These are phyloP conservation scores for Anacardium occidentale DNA, from an alignment of 345 rosid species.

Conservation along the genomic window DNA sequence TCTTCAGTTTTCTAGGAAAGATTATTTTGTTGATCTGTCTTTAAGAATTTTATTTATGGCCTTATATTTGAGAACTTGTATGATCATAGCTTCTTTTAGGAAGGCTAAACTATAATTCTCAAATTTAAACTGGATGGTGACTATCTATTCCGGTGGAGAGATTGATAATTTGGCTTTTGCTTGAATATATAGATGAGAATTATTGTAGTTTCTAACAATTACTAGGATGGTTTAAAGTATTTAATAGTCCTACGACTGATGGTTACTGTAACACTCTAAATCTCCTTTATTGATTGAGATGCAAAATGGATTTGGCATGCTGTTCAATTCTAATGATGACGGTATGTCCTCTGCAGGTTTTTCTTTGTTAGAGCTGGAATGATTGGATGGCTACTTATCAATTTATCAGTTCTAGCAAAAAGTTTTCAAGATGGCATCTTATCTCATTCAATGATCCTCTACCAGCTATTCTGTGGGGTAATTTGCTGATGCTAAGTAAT, in stretches of 20 bases:
- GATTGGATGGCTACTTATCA: conserved; percentile 96
- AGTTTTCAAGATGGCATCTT: conserved; percentile 53
- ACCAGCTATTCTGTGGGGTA: conserved; percentile 78
- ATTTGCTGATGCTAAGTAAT: conserved; percentile 25
- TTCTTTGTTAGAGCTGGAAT: conserved; percentile 96
- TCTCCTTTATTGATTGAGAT: neutral
- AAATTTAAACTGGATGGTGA: neutral
- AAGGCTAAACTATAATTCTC: conserved; percentile 6
- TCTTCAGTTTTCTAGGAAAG: neutral
- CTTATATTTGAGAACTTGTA: neutral
- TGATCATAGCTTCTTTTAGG: conserved; percentile 1
- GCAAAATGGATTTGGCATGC: neutral
- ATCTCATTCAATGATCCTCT: conserved; percentile 72
- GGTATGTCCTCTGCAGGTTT: conserved; percentile 48
- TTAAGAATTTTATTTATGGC: neutral
- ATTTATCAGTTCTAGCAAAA: conserved; percentile 76
- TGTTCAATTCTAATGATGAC: conserved; percentile 15
- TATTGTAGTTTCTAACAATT: neutral
- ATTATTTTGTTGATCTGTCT: neutral
- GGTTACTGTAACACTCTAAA: conserved; percentile 7
- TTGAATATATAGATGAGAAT: conserved; percentile 1
- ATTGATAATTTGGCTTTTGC: neutral
- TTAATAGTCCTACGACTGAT: conserved; percentile 5
- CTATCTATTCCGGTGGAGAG: neutral
- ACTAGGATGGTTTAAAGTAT: neutral